Evolutionary conservation across 2,329 filamentous ascomycete species (phyloP).

Genomic region (Rhinocladiella similis): DNA sequence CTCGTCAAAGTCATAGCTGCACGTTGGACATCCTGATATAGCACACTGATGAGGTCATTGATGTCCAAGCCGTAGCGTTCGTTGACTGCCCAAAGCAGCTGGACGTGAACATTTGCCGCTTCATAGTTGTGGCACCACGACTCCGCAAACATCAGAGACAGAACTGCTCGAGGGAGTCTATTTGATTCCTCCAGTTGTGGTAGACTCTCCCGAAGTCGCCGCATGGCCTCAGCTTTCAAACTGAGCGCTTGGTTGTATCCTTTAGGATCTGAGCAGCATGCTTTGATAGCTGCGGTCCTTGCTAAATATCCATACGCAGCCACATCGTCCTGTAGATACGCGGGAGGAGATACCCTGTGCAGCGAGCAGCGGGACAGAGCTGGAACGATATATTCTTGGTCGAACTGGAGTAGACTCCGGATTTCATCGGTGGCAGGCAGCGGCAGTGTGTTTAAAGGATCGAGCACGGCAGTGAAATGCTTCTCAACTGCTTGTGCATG

Average conservation of each 20-base stretch:
- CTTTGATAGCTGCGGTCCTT: constrained; percentile 7
- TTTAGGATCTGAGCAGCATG: neutral
- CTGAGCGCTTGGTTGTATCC: constrained; percentile 6
- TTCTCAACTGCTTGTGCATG: neutral
- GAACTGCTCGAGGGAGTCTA: constrained; percentile 4
- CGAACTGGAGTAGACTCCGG: constrained; percentile 7
- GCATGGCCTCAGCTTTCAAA: constrained; percentile 12
- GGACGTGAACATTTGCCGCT: constrained; percentile 8
- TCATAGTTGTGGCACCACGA: constrained; percentile 6
- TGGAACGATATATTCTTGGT: constrained; percentile 1
- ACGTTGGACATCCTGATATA: constrained; percentile 12
- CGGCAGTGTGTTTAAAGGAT: constrained; percentile 7
- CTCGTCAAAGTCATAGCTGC: constrained; percentile 2
- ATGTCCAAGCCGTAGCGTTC: constrained; percentile 1
- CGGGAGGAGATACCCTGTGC: neutral
- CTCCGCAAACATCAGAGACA: constrained; percentile 9
- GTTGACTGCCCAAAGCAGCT: constrained; percentile 4
- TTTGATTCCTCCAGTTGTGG: neutral
- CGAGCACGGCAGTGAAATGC: neutral
- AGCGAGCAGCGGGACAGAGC: neutral
- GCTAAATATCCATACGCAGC: constrained; percentile 8
- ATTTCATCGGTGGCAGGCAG: constrained; percentile 7
- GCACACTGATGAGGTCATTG: constrained; percentile 7
- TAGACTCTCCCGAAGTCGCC: constrained; percentile 3
- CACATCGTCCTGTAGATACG: constrained; percentile 11